A percentile compares a stretch with the other conserved stretches of the same genome.
Conservation (phyloP, 2,329 filamentous ascomycete genomes). For the Aspergillus clavatus region DNA sequence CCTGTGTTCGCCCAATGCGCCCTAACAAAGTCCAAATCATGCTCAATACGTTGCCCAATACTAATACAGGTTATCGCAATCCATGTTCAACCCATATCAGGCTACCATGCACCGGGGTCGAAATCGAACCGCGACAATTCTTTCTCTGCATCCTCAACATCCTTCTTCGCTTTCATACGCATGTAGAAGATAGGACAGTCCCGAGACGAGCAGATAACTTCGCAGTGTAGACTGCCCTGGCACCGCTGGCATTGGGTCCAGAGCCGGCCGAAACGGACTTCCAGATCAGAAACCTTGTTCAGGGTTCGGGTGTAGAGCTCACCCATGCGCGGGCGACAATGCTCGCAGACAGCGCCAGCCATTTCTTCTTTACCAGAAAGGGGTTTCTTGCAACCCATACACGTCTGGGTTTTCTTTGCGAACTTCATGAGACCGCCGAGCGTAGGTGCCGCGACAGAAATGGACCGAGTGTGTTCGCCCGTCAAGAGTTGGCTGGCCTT, state of each 20-base stretch:
- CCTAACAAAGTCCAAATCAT: conserved; percentile 1
- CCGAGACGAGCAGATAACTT: conserved; percentile 93
- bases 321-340: conserved; percentile 78
- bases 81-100: not conserved
- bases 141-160: conserved; percentile 89
- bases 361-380: conserved; percentile 73
- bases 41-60: conserved; percentile 1
- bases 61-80: conserved; percentile 11
- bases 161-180: conserved; percentile 99
- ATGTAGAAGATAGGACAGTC: conserved; percentile 99
- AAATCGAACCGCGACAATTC: conserved; percentile 86
- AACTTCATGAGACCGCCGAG: conserved; percentile 98
- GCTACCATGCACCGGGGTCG: conserved; percentile 66
- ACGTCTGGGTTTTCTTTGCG: conserved; percentile 93
- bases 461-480: conserved; percentile 90
- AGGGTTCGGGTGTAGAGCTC: conserved; percentile 93
- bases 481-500: conserved; percentile 81
- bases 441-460: conserved; percentile 84
- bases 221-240: conserved; percentile 95
- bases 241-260: conserved; percentile 99
- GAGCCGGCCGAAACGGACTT: conserved; percentile 83
- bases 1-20: conserved; percentile 10
- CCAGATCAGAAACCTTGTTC: conserved; percentile 81
- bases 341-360: conserved; percentile 78
- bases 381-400: conserved; percentile 98